Conservation (phyloP, 352 stramenopile species). For the Globisporangium ultimum region DNA sequence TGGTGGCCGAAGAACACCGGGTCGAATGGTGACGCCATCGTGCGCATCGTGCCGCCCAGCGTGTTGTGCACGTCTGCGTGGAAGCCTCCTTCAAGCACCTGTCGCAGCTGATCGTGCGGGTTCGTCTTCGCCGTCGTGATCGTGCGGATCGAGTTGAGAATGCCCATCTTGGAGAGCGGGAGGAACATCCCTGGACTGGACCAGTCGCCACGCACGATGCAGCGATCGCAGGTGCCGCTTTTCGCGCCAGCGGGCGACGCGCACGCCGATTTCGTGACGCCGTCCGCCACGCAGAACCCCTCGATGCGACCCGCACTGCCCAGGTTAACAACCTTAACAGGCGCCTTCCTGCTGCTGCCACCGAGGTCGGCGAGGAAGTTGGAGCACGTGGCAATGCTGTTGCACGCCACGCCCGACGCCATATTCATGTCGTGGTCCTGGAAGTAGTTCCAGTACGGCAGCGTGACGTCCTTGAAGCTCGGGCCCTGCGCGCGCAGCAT, state of each 20-base stretch:
- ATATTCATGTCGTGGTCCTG: neutral
- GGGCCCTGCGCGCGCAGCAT: slow-evolving; percentile 6
- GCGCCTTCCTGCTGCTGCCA: neutral
- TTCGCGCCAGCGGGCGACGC: neutral
- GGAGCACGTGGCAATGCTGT: slow-evolving; percentile 1
- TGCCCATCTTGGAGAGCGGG: slow-evolving; percentile 3
- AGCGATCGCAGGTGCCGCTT: neutral
- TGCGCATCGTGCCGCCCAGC: slow-evolving; percentile 38
- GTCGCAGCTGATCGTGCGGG: slow-evolving; percentile 29
- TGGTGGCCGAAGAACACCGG: slow-evolving; percentile 49
- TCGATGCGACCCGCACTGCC: neutral
- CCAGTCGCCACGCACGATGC: neutral
- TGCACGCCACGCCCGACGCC: neutral
- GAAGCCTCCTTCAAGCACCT: slow-evolving; percentile 32
- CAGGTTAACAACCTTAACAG: neutral
- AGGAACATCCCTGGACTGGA: neutral
- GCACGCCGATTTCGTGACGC: neutral
- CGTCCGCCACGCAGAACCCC: neutral
- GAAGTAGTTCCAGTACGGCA: slow-evolving; percentile 9
- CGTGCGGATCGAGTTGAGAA: slow-evolving; percentile 1
- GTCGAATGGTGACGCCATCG: slow-evolving; percentile 37
- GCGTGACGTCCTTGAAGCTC: slow-evolving; percentile 9
- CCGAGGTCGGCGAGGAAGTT: neutral
- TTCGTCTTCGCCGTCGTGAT: neutral
- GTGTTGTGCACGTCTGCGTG: slow-evolving; percentile 41